Evolutionary conservation across 2,329 filamentous ascomycete genomes (phyloP).

Genomic region (Pseudogymnoascus sp.): DNA sequence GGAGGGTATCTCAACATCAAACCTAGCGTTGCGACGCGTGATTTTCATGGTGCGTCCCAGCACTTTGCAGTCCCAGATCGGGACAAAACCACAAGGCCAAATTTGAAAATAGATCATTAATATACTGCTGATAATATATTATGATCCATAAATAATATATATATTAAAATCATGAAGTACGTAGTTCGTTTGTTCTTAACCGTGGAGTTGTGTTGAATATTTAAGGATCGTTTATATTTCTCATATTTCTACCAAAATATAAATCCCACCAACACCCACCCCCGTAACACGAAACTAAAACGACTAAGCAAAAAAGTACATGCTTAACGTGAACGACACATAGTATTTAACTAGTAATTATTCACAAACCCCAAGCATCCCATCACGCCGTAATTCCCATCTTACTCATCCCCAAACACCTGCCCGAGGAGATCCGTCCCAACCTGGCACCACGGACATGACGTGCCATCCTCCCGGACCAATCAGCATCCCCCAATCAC

Average conservation of each 20-base stretch:
- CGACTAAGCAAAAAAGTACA: not conserved
- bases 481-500: not conserved
- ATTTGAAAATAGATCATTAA: not conserved
- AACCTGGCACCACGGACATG: not conserved
- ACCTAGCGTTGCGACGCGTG: not conserved
- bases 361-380: not conserved
- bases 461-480: not conserved
- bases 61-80: not conserved
- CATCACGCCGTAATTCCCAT: not conserved
- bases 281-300: not conserved
- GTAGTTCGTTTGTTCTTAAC: not conserved
- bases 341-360: not conserved
- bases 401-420: not conserved
- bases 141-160: not conserved
- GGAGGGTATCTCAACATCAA: not conserved
- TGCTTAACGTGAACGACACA: not conserved
- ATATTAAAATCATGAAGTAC: not conserved
- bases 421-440: not conserved
- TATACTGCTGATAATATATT: not conserved
- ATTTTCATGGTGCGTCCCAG: not conserved
- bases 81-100: not conserved
- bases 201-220: not conserved
- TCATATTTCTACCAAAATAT: not conserved
- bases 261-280: not conserved
- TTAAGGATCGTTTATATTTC: not conserved